phyloP scores from a whole-genome alignment of 2,329 filamentous ascomycete species.

The Capronia coronata region DNA sequence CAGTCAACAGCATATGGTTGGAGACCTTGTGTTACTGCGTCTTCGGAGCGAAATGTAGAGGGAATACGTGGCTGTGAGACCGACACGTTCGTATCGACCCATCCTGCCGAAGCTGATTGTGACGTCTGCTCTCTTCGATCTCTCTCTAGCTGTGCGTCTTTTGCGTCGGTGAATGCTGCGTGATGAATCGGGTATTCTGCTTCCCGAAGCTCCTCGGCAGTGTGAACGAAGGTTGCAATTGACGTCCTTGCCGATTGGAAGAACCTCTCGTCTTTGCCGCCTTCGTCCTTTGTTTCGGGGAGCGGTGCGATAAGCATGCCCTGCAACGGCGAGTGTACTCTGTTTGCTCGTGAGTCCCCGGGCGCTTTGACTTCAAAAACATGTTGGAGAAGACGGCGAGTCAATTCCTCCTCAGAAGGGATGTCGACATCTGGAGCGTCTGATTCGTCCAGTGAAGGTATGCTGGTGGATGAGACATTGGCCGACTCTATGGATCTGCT shows the following conservation, averaged over 20 bases:
- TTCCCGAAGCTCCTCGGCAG: slow-evolving; percentile 66
- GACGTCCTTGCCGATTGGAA: slow-evolving; percentile 71
- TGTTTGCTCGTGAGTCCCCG: slow-evolving; percentile 72
- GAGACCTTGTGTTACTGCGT: slow-evolving; percentile 65
- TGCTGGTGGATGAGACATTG: background rate
- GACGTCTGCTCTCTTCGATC: slow-evolving; percentile 47
- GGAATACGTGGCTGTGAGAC: slow-evolving; percentile 44
- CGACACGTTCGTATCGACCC: slow-evolving; percentile 72
- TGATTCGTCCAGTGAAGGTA: background rate
- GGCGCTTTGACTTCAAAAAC: slow-evolving; percentile 85
- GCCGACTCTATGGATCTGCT: background rate
- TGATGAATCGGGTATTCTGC: slow-evolving; percentile 84
- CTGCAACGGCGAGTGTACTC: slow-evolving; percentile 79
- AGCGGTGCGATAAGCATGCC: slow-evolving; percentile 72
- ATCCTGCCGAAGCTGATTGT: slow-evolving; percentile 55
- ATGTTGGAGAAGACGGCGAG: slow-evolving; percentile 67
- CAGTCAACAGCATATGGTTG: slow-evolving; percentile 80
- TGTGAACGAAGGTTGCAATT: slow-evolving; percentile 73
- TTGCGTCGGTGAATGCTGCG: slow-evolving; percentile 56
- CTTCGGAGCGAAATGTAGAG: slow-evolving; percentile 1
- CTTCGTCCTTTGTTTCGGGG: slow-evolving; percentile 63
- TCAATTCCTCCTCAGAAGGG: background rate
- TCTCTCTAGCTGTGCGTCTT: slow-evolving; percentile 50
- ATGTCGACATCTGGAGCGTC: background rate
- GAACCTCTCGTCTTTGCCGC: slow-evolving; percentile 54